phyloP scores from a whole-genome alignment of 2,329 filamentous ascomycete genomes.

The Bertia moriformis region DNA sequence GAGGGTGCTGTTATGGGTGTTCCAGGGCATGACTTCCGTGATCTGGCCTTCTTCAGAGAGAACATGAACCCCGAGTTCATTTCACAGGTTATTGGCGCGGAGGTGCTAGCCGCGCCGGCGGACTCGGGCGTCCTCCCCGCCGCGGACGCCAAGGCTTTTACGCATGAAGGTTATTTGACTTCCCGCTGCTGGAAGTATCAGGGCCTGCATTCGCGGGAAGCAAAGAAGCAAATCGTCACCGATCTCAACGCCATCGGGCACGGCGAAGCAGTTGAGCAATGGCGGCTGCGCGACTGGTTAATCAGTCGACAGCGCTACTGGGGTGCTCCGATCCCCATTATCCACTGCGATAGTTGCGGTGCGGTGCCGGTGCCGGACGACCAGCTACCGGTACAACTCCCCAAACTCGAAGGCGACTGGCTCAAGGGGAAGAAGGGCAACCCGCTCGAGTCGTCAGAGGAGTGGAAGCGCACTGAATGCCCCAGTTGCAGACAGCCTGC shows the following conservation, averaged over 20 bases:
- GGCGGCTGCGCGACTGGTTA: slow-evolving; percentile 51
- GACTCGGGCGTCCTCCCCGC: slow-evolving; percentile 1
- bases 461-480: slow-evolving; percentile 43
- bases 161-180: slow-evolving; percentile 32
- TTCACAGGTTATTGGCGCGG: slow-evolving; percentile 23
- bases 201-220: slow-evolving; percentile 33
- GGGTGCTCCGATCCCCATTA: slow-evolving; percentile 52
- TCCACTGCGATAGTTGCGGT: slow-evolving; percentile 45
- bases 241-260: slow-evolving; percentile 19
- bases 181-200: slow-evolving; percentile 31
- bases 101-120: slow-evolving; percentile 4
- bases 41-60: slow-evolving; percentile 43
- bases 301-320: slow-evolving; percentile 54
- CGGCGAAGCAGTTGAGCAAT: slow-evolving; percentile 31
- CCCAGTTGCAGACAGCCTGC: slow-evolving; percentile 37
- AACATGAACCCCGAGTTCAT: slow-evolving; percentile 32
- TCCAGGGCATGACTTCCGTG: slow-evolving; percentile 46
- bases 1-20: slow-evolving; percentile 58
- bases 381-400: slow-evolving; percentile 45
- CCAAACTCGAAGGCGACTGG: slow-evolving; percentile 33
- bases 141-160: slow-evolving; percentile 22
- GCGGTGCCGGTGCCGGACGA: slow-evolving; percentile 41
- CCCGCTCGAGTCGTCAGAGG: slow-evolving; percentile 39
- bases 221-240: slow-evolving; percentile 27
- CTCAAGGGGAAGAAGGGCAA: slow-evolving; percentile 41